Evolutionary conservation across 2,329 filamentous ascomycete species (phyloP), one percentile per base, ranked within the genome.

Genomic region (Didymella sp.): DNA sequence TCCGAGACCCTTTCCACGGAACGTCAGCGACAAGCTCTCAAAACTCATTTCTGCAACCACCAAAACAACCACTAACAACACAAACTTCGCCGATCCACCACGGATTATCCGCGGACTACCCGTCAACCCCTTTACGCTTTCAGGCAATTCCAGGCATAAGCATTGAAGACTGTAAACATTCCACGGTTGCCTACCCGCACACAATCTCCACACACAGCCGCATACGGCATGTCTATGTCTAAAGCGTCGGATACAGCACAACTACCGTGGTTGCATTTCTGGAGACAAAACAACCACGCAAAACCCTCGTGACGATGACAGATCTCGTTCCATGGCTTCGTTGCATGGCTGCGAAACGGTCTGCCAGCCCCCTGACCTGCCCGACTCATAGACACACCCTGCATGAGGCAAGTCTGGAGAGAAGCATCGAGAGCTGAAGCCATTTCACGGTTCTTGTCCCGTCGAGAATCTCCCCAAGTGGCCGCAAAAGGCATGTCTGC

Each of bases 1-100:
- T 21, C 31, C 41, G 19, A 30, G 41, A 45, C 24, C 40, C 38
- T 21, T 27, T 33, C 51, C 51, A 37, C 24, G 43, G 51, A 50
- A 55, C 45, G 15, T 24, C 28, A 55, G 22, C 33, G 17, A 38
- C 33, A 19, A 44, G 38, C 25, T 27, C 31, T 30, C 41, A 25
- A 30, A 27, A 25, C 21, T 41, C 42, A 37, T 41, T 33, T 30
- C 21, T n/a, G 19, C 33, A n/a, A 33, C 44, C 35, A 30, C 35
- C 41, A 43, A 28, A 43, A 17, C 27, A 17, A 15, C n/a, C 19
- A 21, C 37, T 41, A 48, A 31, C 30, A 27, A 17, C 38, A 21
- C 25, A 24, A 55, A n/a, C 8, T 21, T 28, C 12, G n/a, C n/a
- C 41, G 22, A n/a, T 19, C 11, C 4, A 25, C 35, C 46, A 27